Percentiles rank a stretch among this genome's conserved stretches.
Conservation (phyloP, 2,329 filamentous ascomycete genomes). For the Onygena corvina region DNA sequence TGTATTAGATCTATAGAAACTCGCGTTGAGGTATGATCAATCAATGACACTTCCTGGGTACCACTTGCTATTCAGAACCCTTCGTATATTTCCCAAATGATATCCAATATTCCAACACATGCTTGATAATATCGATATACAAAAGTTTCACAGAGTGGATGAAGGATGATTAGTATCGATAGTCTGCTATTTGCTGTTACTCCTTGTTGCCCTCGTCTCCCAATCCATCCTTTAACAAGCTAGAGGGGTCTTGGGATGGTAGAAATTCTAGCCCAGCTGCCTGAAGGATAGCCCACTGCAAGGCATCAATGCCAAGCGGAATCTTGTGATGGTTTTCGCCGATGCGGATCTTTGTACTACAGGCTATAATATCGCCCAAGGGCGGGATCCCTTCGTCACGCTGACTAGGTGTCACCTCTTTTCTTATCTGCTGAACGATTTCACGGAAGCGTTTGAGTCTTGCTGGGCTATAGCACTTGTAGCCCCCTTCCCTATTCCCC, state of each 20-base stretch:
- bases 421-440: constrained; percentile 9
- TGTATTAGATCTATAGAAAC: too few species aligned
- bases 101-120: too few species aligned
- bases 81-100: too few species aligned
- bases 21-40: too few species aligned
- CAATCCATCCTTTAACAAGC: not conserved
- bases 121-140: too few species aligned
- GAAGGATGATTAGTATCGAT: too few species aligned
- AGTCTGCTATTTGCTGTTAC: too few species aligned
- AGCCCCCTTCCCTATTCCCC: constrained; percentile 16
- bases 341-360: constrained; percentile 41
- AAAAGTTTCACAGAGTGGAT: too few species aligned
- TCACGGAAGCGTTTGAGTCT: constrained; percentile 24
- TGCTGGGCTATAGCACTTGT: constrained; percentile 15
- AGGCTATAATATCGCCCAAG: constrained; percentile 50
- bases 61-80: too few species aligned
- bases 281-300: constrained; percentile 53
- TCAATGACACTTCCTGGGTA: too few species aligned
- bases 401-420: constrained; percentile 33
- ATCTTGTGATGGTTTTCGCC: constrained; percentile 33
- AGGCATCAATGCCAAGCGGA: constrained; percentile 47
- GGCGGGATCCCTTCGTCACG: constrained; percentile 31
- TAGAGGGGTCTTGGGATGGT: not conserved
- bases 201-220: not conserved
- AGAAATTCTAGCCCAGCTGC: constrained; percentile 45